A percentile compares a stretch with the other conserved stretches of the same genome.
phyloP scores from a whole-genome alignment of 2,329 filamentous ascomycete species.

The Colletotrichum echinochloae region DNA sequence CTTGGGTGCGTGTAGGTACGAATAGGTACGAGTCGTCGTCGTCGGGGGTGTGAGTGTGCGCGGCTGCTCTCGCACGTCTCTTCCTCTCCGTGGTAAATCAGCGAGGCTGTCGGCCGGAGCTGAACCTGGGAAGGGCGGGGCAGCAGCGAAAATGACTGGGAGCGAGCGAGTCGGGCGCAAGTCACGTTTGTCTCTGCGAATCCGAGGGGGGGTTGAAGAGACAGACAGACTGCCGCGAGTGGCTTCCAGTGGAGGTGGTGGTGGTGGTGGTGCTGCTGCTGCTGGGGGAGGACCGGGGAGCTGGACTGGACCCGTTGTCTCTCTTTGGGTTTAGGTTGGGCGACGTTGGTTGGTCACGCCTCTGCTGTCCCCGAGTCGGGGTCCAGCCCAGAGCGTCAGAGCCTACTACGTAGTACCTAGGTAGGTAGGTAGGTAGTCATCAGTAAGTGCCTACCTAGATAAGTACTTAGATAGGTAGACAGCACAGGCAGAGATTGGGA shows the following conservation, averaged over 20 bases:
- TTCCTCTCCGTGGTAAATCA: constrained; percentile 19
- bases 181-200: constrained; percentile 22
- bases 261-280: neutral
- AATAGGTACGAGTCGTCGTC: neutral
- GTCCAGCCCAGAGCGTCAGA: constrained; percentile 15
- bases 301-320: constrained; percentile 2
- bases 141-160: neutral
- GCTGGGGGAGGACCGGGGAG: neutral
- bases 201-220: neutral
- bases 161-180: constrained; percentile 29
- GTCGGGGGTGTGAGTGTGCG: neutral
- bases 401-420: too few species aligned
- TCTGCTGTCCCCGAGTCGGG: constrained; percentile 16
- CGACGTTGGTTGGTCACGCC: constrained; percentile 7
- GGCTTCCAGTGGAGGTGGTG: neutral
- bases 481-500: too few species aligned
- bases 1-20: neutral
- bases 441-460: neutral
- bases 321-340: constrained; percentile 3
- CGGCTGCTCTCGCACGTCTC: constrained; percentile 9
- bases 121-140: constrained; percentile 25
- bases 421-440: too few species aligned
- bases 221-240: neutral
- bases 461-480: too few species aligned
- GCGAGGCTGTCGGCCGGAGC: constrained; percentile 35